Evolutionary conservation across 2,329 filamentous ascomycete species (phyloP), one percentile per base, ranked within the genome.

Genomic region (Anthostomella pinea): DNA sequence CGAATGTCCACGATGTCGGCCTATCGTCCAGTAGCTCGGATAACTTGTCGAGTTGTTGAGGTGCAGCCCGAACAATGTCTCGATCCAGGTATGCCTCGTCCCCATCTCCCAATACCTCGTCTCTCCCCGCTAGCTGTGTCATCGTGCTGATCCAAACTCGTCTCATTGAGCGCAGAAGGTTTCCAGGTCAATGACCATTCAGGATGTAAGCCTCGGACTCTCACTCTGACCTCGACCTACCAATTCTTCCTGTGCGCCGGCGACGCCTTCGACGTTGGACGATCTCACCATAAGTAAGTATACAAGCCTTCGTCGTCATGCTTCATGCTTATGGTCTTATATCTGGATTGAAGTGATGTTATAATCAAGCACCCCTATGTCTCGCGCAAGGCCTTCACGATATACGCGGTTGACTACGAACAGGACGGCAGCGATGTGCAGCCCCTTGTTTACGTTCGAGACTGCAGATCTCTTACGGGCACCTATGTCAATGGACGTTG

Each of bases 381-480:
- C 14, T 79, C 76, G 2, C 68, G 72, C 33, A 64, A 67, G 17
- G 75, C 79, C 35, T 73, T 75, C 45, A 70, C 77, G 46, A 60
- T 79, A 20, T 80, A 78, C 51, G 70, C 69, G 2, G 59, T 79
- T 25, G 52, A 69, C 8, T 76, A 77, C 41, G 73, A 77, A 15
- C 51, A 59, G 13, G 49, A 53, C 8, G 39, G 49, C 19, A 48
- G 42, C 15, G 49, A 59, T 15, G 46, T 48, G 15, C 53, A 49
- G 10, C 60, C 63, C 4, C 56, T 76, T 35, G 56, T 79, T 25
- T 80, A 77, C 44, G 73, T 77, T 18, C 70, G 75, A 10, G 77
- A 81, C 46, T 67, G 71, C 16, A 68, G 69, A 34, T 79, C 76
- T 4, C 60, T 59, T 11, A 73, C 72, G 35, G 76, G 76, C 3